Conservation (phyloP, 768 basidiomycete species). For the Auriscalpium vulgare region DNA sequence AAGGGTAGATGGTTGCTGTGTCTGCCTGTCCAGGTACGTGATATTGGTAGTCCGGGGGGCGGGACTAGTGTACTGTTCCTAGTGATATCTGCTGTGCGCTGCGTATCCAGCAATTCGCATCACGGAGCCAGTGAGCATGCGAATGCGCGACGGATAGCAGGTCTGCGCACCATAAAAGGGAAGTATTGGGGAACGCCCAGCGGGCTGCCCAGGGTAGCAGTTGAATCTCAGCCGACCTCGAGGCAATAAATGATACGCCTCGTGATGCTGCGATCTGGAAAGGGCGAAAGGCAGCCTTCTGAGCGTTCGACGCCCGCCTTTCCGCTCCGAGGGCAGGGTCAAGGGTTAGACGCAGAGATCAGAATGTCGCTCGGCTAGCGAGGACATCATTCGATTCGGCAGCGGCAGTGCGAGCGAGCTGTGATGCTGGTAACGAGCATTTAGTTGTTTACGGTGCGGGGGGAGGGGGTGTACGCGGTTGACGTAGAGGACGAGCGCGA, state of each 20-base stretch:
- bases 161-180: not conserved
- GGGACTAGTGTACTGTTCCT: no score
- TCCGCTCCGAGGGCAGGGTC: not conserved
- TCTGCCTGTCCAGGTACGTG: not conserved
- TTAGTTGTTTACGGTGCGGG: not conserved
- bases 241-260: not conserved
- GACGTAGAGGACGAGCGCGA: not conserved
- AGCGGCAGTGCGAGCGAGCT: not conserved
- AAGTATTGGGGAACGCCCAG: not conserved
- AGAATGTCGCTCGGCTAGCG: not conserved
- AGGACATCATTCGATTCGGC: not conserved
- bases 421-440: not conserved
- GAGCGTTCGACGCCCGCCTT: not conserved
- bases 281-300: not conserved
- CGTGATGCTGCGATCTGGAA: not conserved
- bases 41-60: not conserved
- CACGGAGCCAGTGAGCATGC: not conserved
- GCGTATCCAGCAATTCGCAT: no score
- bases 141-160: not conserved
- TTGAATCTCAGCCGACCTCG: conserved; percentile 4
- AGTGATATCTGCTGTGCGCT: no score
- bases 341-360: not conserved
- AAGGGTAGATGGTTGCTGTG: not conserved
- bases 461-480: not conserved
- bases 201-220: not conserved